These are phyloP conservation scores for Candida tibetensis DNA, from an alignment of 805 yeast species.

Conservation along the genomic window DNA sequence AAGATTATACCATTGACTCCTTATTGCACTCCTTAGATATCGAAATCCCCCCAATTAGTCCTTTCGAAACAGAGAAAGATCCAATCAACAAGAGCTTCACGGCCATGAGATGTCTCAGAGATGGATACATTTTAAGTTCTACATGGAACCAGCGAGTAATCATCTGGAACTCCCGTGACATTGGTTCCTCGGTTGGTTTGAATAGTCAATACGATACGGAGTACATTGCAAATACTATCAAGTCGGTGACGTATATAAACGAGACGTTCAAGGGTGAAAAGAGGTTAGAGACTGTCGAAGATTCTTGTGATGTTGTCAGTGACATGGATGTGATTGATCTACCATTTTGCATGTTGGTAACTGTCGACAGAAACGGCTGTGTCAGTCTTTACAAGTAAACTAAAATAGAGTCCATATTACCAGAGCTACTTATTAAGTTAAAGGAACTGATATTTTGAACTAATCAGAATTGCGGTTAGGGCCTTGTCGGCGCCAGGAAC, in stretches of 20 bases:
- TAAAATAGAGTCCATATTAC: background rate
- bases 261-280: conserved; percentile 27
- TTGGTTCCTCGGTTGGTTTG: conserved; percentile 16
- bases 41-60: conserved; percentile 14
- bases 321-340: conserved; percentile 44
- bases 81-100: conserved; percentile 12
- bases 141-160: conserved; percentile 27
- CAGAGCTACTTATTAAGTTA: background rate
- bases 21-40: conserved; percentile 17
- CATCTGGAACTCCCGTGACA: conserved; percentile 25
- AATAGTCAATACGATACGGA: conserved; percentile 16
- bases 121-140: conserved; percentile 19
- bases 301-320: conserved; percentile 50
- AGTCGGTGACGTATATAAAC: conserved; percentile 36
- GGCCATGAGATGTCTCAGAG: conserved; percentile 7
- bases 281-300: conserved; percentile 13
- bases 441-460: too few relatives aligned
- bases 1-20: conserved; percentile 14
- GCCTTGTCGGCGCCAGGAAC: too few relatives aligned
- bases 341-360: conserved; percentile 60
- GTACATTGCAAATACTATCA: conserved; percentile 15
- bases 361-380: conserved; percentile 66
- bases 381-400: conserved; percentile 54
- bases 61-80: conserved; percentile 3
- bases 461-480: too few relatives aligned